Evolutionary conservation across 192 early-diverging fungal species (phyloP), one percentile per base, ranked within the genome.

Genomic region (Rhizophlyctis rosea): DNA sequence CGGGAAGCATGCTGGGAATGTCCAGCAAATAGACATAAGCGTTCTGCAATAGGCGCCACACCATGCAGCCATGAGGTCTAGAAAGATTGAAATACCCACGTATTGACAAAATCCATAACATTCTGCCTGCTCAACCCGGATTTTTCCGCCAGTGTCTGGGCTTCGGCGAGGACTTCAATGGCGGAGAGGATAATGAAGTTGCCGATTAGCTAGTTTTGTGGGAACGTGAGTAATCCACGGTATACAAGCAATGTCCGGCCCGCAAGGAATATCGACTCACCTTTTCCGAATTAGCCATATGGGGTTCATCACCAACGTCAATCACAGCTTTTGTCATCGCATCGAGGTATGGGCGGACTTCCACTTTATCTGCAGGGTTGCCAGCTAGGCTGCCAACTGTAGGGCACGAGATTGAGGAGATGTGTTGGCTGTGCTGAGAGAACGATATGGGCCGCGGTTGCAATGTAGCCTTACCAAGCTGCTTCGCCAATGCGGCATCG

Each of bases 101-200:
- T 28, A 23, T 66, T 54, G 13, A 74, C 47, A 39, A 74, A 35
- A 18, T 74, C 69, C 16, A 74, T 53, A 0, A 73, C 53, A 30
- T 47, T 54, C 11, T 34, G 59, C 5, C 72, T 4, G 21, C 55
- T 13, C 21, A 74, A 11, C 1, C 72, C 72, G 53, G 54, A 67
- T 50, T 74, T 65, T 39, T 72, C 70, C n/a, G 69, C 69, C 35
- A 74, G 33, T 4, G 68, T 61, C 54, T 65, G 61, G 7, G 72
- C 69, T 32, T 74, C 69, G 1, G 68, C 68, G 16, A 69, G 50
- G 47, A 74, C 29, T 32, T 74, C 68, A 47, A 74, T 71, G 9
- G 50, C 21, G 27, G 55, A 30, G 24, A 57, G 24, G 24, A 74
- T 62, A 16, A 65, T 49, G 47, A 72, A 74, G 57, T 74, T 74